These are phyloP conservation scores for Trichosporon sp. DNA, from an alignment of 1,284 basidiomycete species.

Conservation along the genomic window DNA sequence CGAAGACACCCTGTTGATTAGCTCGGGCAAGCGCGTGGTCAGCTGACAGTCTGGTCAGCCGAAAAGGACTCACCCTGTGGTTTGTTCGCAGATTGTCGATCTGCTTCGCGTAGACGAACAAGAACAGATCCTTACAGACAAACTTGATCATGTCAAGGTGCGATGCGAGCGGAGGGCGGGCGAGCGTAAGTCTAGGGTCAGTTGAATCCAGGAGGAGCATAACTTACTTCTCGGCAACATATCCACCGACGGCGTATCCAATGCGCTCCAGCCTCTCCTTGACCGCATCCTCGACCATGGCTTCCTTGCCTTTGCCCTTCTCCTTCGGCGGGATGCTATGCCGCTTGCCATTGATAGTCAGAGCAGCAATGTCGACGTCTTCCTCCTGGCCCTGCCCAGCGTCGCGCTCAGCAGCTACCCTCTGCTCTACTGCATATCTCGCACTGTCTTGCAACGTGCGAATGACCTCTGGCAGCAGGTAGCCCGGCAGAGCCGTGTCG, in stretches of 20 bases:
- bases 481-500: slow-evolving; percentile 72
- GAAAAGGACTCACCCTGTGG: slow-evolving; percentile 60
- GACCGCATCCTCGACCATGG: slow-evolving; percentile 61
- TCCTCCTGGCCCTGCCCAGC: slow-evolving; percentile 22
- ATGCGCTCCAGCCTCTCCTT: slow-evolving; percentile 68
- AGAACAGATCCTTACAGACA: slow-evolving; percentile 81
- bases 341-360: background rate
- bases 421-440: slow-evolving; percentile 59
- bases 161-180: slow-evolving; percentile 67
- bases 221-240: slow-evolving; percentile 72
- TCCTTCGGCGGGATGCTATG: slow-evolving; percentile 4
- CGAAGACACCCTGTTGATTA: slow-evolving; percentile 71
- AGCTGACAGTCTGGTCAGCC: background rate
- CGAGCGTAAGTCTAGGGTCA: slow-evolving; percentile 62
- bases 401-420: slow-evolving; percentile 34
- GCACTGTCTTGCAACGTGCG: slow-evolving; percentile 65
- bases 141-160: slow-evolving; percentile 91
- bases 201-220: background rate
- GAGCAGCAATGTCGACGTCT: slow-evolving; percentile 24
- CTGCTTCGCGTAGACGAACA: slow-evolving; percentile 59
- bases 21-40: background rate
- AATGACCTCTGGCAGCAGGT: slow-evolving; percentile 75
- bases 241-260: slow-evolving; percentile 78
- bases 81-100: slow-evolving; percentile 93
- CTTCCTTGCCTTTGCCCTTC: slow-evolving; percentile 43